A percentile compares a stretch with the other conserved stretches of the same genome.
Conservation (phyloP, 257 asterid species). For the Anisodus tanguticus region DNA sequence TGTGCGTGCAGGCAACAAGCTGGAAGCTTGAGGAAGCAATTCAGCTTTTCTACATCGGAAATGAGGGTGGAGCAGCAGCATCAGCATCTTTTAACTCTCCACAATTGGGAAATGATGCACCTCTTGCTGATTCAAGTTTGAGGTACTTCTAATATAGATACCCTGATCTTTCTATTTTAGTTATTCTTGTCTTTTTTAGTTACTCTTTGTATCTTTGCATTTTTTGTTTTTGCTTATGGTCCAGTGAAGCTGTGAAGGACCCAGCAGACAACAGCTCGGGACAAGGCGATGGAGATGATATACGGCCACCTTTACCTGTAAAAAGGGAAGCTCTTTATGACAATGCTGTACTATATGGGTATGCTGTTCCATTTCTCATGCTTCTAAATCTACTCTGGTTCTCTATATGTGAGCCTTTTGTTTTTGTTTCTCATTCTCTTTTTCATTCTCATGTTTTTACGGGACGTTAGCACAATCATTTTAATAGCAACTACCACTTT, state of each 20-base stretch:
- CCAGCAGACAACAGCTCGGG: slow-evolving; percentile 45
- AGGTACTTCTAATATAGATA: slow-evolving; percentile 51
- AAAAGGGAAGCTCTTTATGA: slow-evolving; percentile 92
- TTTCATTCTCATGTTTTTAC: neutral
- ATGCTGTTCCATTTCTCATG: slow-evolving; percentile 41
- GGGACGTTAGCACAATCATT: neutral
- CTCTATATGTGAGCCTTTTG: neutral
- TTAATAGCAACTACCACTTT: neutral
- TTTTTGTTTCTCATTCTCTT: neutral
- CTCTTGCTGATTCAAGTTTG: slow-evolving; percentile 49
- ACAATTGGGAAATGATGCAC: slow-evolving; percentile 51
- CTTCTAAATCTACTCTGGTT: neutral
- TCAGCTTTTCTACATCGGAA: slow-evolving; percentile 88
- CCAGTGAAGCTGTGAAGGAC: slow-evolving; percentile 57
- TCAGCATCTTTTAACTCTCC: slow-evolving; percentile 46
- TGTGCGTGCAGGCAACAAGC: slow-evolving; percentile 76
- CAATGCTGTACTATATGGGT: slow-evolving; percentile 63
- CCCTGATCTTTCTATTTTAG: slow-evolving; percentile 19
- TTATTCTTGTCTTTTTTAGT: slow-evolving; percentile 25
- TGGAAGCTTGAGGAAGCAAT: slow-evolving; percentile 99
- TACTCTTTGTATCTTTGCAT: slow-evolving; percentile 10
- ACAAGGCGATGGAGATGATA: slow-evolving; percentile 60
- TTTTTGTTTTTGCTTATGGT: slow-evolving; percentile 26
- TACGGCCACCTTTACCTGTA: slow-evolving; percentile 96
- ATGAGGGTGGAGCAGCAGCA: slow-evolving; percentile 62